Conservation (phyloP, 2,329 filamentous ascomycete genomes). For the Curvularia verruculosa region DNA sequence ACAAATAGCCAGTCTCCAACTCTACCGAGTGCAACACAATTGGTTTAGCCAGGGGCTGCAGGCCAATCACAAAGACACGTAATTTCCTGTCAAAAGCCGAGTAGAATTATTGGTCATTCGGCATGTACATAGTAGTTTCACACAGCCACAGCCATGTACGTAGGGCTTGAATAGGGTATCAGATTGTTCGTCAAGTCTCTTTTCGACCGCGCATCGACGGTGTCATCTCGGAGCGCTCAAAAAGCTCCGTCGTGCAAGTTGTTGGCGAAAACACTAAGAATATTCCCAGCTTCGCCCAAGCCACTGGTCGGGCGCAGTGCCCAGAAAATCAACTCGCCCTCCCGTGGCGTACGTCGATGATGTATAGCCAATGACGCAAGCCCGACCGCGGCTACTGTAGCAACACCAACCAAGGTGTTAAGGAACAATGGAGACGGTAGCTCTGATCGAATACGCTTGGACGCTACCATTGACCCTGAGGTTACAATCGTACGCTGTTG, state of each 20-base stretch:
- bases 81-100: background rate
- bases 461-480: slow-evolving; percentile 8
- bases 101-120: background rate
- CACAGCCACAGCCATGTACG: slow-evolving; percentile 1
- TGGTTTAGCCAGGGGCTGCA: background rate
- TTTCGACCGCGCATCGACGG: background rate
- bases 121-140: background rate
- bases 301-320: slow-evolving; percentile 34
- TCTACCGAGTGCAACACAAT: background rate
- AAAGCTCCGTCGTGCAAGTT: slow-evolving; percentile 29
- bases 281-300: slow-evolving; percentile 42
- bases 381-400: slow-evolving; percentile 29
- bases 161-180: slow-evolving; percentile 4
- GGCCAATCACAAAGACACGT: background rate
- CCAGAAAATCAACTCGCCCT: slow-evolving; percentile 45
- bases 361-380: slow-evolving; percentile 39
- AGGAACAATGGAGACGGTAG: slow-evolving; percentile 39
- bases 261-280: slow-evolving; percentile 38
- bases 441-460: slow-evolving; percentile 26
- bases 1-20: background rate
- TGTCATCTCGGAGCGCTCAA: background rate
- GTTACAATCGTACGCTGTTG: slow-evolving; percentile 16
- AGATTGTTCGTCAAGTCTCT: background rate
- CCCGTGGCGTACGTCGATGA: slow-evolving; percentile 41
- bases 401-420: slow-evolving; percentile 32